Base-by-base conservation (phyloP, 2,329 filamentous ascomycete species). In the Ascochyta rabiei region DNA sequence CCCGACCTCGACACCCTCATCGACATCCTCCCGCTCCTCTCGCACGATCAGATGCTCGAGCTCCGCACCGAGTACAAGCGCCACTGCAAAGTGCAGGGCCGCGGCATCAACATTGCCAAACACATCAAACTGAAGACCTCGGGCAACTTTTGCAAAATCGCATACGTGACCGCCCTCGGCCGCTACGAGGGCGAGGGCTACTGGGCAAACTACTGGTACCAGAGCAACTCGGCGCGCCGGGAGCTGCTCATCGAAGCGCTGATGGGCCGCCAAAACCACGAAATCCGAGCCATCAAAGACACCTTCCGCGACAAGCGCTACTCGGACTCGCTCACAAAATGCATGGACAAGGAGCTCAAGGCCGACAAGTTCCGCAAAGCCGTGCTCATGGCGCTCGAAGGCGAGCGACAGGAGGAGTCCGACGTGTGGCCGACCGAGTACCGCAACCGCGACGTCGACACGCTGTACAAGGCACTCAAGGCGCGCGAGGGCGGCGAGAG, bases 131-230 rank as follows among this genome's bases (percentile, higher is more conserved):
- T 93, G 16, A 92, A 93, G 76, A 87, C 90, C 38, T 83, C 89
- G 48, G 82, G 87, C 4, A 87, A 86, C 64, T 87, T 98, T 62
- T 93, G 93, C 77, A 98, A 98, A 77, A 89, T 90, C 6, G 92
- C 89, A 69, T 97, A 98, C 74, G 87, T 93, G 3, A 93, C 91
- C 2, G 92, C 93, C 0, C 84, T 98, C 0, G 95, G 95, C 9
- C 84, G 84, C 47, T 98, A 92, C 88, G 95, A 97, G 77, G 89
- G 87, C 64, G 95, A 99, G 75, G 91, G 91, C 0, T 96, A 96
- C 81, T 99, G 95, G 93, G 92, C 93, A 56, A 98, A 97, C 74
- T 96, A 91, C 76, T 98, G 92, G 88, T 98, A 97, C 77, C 93
- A 97, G 71, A 88, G 88, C 33, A 89, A 93, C 74, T 90, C 88